Conservation (phyloP, 352 stramenopile genomes). For the Pythium plurisporium region DNA sequence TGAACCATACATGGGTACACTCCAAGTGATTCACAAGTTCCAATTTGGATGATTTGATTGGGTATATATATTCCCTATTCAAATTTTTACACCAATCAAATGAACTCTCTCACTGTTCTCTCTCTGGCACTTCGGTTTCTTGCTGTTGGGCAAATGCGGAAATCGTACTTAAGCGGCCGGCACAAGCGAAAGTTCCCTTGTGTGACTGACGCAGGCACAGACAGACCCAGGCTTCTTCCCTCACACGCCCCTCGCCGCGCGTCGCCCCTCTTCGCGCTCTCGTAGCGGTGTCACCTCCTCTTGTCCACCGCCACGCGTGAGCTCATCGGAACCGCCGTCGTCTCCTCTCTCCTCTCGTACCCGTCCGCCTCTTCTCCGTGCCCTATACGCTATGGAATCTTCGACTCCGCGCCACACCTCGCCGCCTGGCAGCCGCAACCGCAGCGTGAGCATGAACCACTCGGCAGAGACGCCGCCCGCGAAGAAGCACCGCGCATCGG, state of each 20-base stretch:
- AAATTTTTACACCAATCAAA: background rate
- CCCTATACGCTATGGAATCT: slow-evolving; percentile 14
- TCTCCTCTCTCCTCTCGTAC: slow-evolving; percentile 13
- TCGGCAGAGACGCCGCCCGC: slow-evolving; percentile 37
- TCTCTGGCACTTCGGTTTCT: no score
- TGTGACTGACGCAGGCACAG: no score
- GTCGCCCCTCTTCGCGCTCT: background rate
- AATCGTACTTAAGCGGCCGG: background rate
- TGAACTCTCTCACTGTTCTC: background rate
- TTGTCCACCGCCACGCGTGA: background rate
- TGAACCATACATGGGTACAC: no score
- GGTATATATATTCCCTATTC: background rate
- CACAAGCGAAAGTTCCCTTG: no score
- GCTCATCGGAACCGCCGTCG: background rate
- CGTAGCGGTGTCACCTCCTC: background rate
- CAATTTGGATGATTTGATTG: background rate
- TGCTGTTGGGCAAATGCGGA: no score
- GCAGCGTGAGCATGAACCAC: slow-evolving; percentile 72
- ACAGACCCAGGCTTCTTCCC: no score
- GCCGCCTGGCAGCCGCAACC: slow-evolving; percentile 33
- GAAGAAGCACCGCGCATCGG: slow-evolving; percentile 78
- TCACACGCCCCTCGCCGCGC: no score
- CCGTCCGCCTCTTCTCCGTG: background rate
- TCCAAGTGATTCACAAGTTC: no score
- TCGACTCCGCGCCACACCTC: slow-evolving; percentile 1